These are phyloP conservation scores for Amanita polypyramis DNA, from an alignment of 768 basidiomycete genomes.

Conservation along the genomic window DNA sequence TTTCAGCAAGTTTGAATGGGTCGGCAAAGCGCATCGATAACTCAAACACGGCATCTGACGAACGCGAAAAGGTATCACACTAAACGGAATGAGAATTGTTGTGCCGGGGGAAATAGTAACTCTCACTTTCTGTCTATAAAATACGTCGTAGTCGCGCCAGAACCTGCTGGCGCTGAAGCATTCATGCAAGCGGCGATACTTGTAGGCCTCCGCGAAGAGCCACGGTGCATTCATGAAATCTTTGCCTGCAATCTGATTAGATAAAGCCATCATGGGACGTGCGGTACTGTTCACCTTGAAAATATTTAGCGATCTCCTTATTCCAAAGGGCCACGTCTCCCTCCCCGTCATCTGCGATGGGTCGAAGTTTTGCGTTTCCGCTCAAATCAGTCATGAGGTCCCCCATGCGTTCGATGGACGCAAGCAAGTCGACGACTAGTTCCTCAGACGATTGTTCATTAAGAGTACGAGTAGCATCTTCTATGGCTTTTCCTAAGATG, in stretches of 20 bases:
- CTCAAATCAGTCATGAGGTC: conserved; percentile 81
- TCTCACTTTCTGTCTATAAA: conserved; percentile 83
- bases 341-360: conserved; percentile 85
- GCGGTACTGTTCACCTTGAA: conserved; percentile 50
- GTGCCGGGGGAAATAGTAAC: neutral
- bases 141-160: conserved; percentile 89
- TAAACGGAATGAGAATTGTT: conserved; percentile 14
- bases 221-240: conserved; percentile 95
- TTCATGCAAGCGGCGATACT: conserved; percentile 84
- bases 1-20: conserved; percentile 56
- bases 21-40: conserved; percentile 86
- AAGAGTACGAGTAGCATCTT: conserved; percentile 80
- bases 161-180: conserved; percentile 87
- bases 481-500: conserved; percentile 92
- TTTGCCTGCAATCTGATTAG: conserved; percentile 39
- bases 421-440: conserved; percentile 70
- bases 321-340: conserved; percentile 95
- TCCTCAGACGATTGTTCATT: conserved; percentile 83
- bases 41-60: conserved; percentile 87
- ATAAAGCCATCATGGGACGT: neutral
- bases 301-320: conserved; percentile 92
- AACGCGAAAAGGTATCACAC: conserved; percentile 96
- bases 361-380: conserved; percentile 72
- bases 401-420: conserved; percentile 86
- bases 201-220: conserved; percentile 94